Evolutionary conservation across 2,329 filamentous ascomycete genomes (phyloP), one percentile per base, ranked within the genome.

Genomic region (Fusarium beomiforme): DNA sequence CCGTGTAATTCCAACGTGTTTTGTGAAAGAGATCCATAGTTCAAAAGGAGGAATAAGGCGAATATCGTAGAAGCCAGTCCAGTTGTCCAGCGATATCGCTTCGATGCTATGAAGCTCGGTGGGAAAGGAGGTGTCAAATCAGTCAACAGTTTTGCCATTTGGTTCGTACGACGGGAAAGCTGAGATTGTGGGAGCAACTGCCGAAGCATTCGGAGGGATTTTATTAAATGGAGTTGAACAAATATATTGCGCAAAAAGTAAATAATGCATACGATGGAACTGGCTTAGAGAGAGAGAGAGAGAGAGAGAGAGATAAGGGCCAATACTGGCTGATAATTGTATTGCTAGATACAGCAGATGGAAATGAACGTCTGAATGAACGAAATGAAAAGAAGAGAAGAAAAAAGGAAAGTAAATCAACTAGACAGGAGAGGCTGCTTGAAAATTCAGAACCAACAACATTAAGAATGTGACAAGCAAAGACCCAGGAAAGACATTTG

Each of bases 91-190:
- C 47, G 31, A 19, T 50, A 50, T 24, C 47, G 47, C 0, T 0
- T 50, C 0, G 47, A 0, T 0, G 47, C 31, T 0, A 34, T 0
- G 31, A 50, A n/a, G 47, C 21, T 50, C 0, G 47, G 17, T 8
- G 47, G 47, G 47, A 50, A 50, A 5, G 16, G 3, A 14, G 47
- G 12, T n/a, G 21, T 8, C 8, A 50, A 1, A 19, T 50, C 31
- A 24, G 47, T 0, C 19, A 50, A 24, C 34, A 50, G 21, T 11
- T 50, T 50, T 14, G 47, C 21, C 47, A 50, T 50, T 50, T 34
- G 47, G 19, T 2, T 16, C 5, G 29, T 34, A 5, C 8, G 11
- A 6, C 16, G 8, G 21, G 1, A 24, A 5, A 23, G 1, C 8
- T 23, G 29, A 34, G 8, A 29, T 23, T 5, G 8, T 14, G 33